Evolutionary conservation across 192 early-diverging fungal species (phyloP).

Genomic region (Globomyces pollinis-pini): DNA sequence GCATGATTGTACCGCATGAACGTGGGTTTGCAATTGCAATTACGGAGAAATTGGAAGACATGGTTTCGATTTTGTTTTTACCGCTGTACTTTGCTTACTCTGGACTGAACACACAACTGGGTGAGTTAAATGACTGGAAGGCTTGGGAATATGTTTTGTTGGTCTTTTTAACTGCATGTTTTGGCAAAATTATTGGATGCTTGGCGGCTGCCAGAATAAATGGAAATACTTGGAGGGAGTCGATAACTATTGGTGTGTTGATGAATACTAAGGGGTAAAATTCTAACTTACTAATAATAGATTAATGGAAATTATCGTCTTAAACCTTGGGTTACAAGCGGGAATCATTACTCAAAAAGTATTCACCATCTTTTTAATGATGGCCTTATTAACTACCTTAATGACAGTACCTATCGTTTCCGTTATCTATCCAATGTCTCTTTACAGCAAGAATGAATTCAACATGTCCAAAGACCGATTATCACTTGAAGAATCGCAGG

Average conservation of each 20-base stretch:
- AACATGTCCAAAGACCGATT: neutral
- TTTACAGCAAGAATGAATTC: neutral
- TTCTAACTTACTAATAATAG: neutral
- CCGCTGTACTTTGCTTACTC: conserved; percentile 92
- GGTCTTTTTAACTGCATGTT: conserved; percentile 65
- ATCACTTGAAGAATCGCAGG: neutral
- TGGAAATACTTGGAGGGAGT: conserved; percentile 78
- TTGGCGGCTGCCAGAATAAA: conserved; percentile 55
- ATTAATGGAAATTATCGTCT: conserved; percentile 89
- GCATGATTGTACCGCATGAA: conserved; percentile 82
- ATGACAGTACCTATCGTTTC: conserved; percentile 74
- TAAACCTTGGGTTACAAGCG: conserved; percentile 85
- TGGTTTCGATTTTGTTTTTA: conserved; percentile 76
- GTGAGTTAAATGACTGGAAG: conserved; percentile 55
- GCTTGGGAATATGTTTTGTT: conserved; percentile 76
- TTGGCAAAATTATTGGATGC: conserved; percentile 81
- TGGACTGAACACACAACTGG: conserved; percentile 83
- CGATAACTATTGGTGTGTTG: conserved; percentile 73
- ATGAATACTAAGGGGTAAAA: conserved; percentile 87
- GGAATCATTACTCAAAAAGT: conserved; percentile 66
- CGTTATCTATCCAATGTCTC: conserved; percentile 59
- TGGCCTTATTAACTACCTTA: conserved; percentile 82
- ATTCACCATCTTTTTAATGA: conserved; percentile 72
- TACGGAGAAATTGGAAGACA: conserved; percentile 88
- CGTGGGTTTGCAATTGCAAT: conserved; percentile 77